phyloP scores from a whole-genome alignment of 148 eudicot genomes.

The Spergularia marina region DNA sequence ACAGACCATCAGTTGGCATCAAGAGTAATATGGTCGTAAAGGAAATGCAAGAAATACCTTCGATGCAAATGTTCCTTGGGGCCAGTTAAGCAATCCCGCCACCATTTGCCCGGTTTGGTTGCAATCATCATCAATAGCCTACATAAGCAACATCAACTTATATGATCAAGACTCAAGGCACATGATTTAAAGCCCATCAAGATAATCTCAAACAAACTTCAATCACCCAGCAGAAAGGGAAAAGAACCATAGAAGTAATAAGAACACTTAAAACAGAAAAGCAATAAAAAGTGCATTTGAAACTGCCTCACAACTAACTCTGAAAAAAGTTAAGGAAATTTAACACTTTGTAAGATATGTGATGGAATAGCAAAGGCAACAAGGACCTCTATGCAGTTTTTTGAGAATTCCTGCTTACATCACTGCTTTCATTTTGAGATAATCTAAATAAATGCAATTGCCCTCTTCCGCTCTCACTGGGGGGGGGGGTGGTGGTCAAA shows the following conservation, averaged over 20 bases:
- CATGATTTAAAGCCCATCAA: not conserved
- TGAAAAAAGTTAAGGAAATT: no score
- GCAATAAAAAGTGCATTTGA: no score
- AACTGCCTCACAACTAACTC: no score
- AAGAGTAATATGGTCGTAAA: not conserved
- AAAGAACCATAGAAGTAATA: not conserved
- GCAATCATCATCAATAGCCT: slow-evolving; percentile 98
- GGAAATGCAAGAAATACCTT: slow-evolving; percentile 48
- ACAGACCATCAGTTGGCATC: not conserved
- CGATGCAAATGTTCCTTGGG: slow-evolving; percentile 98
- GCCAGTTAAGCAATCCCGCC: slow-evolving; percentile 94
- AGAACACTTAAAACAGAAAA: no score
- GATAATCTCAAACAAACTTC: not conserved
- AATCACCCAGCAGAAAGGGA: not conserved
- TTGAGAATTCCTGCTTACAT: no score
- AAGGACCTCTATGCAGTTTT: no score
- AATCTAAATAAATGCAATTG: no score
- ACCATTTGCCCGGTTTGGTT: slow-evolving; percentile 99
- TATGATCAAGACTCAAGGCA: not conserved
- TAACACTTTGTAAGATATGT: no score
- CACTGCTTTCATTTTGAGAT: no score
- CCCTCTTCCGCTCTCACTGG: no score
- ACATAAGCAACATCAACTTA: slow-evolving; percentile 12
- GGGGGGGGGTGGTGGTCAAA: no score
- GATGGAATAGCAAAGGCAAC: not conserved